Evolutionary conservation across 2,329 filamentous ascomycete species (phyloP), one percentile per base, ranked within the genome.

Genomic region (Diatrype stigma): DNA sequence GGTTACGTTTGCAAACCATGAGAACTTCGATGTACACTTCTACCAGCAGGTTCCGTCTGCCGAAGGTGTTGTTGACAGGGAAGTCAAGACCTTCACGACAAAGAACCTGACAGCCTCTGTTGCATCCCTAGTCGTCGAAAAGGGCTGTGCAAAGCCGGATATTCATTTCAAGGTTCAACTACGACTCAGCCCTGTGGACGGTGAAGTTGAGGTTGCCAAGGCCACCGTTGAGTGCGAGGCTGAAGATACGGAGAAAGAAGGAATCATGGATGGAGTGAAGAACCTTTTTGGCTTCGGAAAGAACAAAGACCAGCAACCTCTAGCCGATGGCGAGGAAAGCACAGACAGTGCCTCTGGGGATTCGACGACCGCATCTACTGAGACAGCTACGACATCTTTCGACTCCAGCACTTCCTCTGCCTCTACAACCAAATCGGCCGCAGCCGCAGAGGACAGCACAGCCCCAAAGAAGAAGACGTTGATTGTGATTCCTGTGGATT

Each of bases 281-380:
- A 95, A 92, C 57, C 82, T 96, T 56, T 95, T 99, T 65, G 94
- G 94, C 6, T 92, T 97, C 66, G 94, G 93, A 23, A 89, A 89
- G 63, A 90, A 90, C 73, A 96, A 96, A 72, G 87, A 88, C 30
- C 89, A 93, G 50, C 88, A 96, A 70, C 77, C 79, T 5, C 67
- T 96, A 32, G 79, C 82, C 52, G 87, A 86, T 46, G 79, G 80
- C 12, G 77, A 74, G 21, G 82, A 79, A 40, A 68, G 72, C 23
- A 65, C 71, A 2, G 75, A 79, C 49, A 75, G 68, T 17, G 64
- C 63, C 3, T 69, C 71, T 26, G 60, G 67, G 46, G 59, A 69
- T 49, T 58, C 67, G 58, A 68, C 76, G 11, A 72, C 78, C 50
- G 69, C 72, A 16, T 68, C 75, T 47, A 70, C 73, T 46, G 61